Evolutionary conservation across 768 basidiomycete genomes (phyloP), one percentile per base, ranked within the genome.

Genomic region (Leccinum imitatum): DNA sequence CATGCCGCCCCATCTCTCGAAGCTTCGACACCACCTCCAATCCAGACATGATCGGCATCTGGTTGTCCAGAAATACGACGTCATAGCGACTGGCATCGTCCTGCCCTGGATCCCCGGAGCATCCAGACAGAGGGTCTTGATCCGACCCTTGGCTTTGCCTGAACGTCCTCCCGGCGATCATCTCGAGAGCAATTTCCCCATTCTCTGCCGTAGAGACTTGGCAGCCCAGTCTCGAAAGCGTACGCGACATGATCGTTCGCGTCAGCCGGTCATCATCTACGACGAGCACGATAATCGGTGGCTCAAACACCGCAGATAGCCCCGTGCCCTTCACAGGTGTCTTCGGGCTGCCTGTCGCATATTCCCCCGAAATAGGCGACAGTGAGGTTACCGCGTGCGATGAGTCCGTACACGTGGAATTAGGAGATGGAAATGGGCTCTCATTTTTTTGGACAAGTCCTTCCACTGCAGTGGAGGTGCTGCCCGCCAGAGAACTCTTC

Each of bases 241-340:
- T 83, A 23, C 91, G 81, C 60, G 80, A 82, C 93, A 95, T 93
- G 60, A 95, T 76, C 54, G 82, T 86, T 54, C 93, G 82, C 54
- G 93, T 94, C 56, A 94, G 72, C 11, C 80, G 73, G 71, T 95
- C 93, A 67, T 95, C 91, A 65, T 93, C 92, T 0, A 93, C 92
- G 3, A 93, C 90, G 19, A 93, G 78, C 50, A 90, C 90, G 14
- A 79, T 79, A 64, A 92, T 69, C 8, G 80, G 82, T 6, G 78
- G 72, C 56, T 85, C 84, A 46, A 85, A 78, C 41, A 73, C 53
- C 14, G 14, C 27, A 25, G 62, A 51, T n/a, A 21, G 8, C 2
- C 58, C 63, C 14, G 59, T 53, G 30, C 46, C 62, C 33, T 63
- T 64, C 51, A 62, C 27, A n/a, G 60, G 60, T 17, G 60, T 56